Base-by-base conservation (phyloP, 2,329 filamentous ascomycete species). In the Incumbomyces lentus region DNA sequence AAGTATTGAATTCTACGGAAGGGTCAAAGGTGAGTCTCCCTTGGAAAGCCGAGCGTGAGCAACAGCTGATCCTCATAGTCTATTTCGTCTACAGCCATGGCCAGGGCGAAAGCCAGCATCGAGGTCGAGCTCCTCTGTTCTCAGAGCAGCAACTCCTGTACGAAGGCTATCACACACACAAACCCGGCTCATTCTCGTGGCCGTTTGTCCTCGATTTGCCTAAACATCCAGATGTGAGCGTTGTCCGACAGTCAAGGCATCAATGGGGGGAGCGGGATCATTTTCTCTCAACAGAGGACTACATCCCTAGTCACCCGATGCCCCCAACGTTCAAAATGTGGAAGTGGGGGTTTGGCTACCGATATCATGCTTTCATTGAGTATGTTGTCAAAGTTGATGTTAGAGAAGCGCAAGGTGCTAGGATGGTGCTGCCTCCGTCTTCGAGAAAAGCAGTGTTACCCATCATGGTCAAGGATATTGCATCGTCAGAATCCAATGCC, bases 81-180 rank as follows among this genome's bases (percentile, higher is more conserved):
- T 37, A 30, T 10, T 53, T 54, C 47, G 44, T 49, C 17, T 50
- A 54, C 41, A 47, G 49, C 13, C 44, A 54, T 31, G 50, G 52
- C 17, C 48, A 56, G 19, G 38, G 44, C 6, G 52, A 48, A 26
- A 51, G 44, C 29, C 40, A 46, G 22, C 46, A 50, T 29, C 52
- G 52, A 17, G 52, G 49, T 2, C 52, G 54, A 14, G 50, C 49
- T 11, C 46, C 42, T 26, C 40, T 52, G 19, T 56, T 56, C 49
- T 44, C 49, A 19, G 34, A 48, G 18, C 42, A 52, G 26, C 17
- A 47, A 19, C 30, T 47, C 17, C 47, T 56, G 10, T 56, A 54
- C 36, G 43, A 52, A 37, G 50, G 52, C 13, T 49, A 54, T 36
- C 53, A 54, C 42, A 55, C 52, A 2, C 50, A 55, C 40, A 51